Evolutionary conservation across 139 green algal genomes (phyloP), one percentile per base, ranked within the genome.

Genomic region (Chara braunii): DNA sequence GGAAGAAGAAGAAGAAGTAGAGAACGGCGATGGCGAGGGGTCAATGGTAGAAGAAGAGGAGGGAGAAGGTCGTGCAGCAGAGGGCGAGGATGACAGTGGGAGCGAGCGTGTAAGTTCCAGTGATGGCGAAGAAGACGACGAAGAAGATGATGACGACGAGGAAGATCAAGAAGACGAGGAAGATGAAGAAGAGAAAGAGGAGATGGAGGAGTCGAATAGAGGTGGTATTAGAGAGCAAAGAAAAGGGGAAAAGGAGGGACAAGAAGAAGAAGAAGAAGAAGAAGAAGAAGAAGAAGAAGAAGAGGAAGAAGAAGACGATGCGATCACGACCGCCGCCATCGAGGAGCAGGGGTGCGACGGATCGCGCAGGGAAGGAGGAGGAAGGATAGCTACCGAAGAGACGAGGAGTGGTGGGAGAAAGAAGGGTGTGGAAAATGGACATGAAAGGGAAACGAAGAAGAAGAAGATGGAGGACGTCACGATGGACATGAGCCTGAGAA

Each of bases 91-190:
- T n/a, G n/a, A n/a, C n/a, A n/a, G n/a, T n/a, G n/a, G n/a, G n/a
- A n/a, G n/a, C 45, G 45, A 37, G 28, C 28, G 34, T 29, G 6
- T 29, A 6, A 55, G 5, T 6, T 37, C 45, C 7, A n/a, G n/a
- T n/a, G n/a, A n/a, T n/a, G n/a, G n/a, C n/a, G n/a, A 60, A 65
- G 37, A 65, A 9, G 40, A 54, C 43, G 18, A 32, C 7, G 18
- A 71, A 14, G 62, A 50, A 30, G 62, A 71, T 60, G 52, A 51
- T 53, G 62, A 72, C 44, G 61, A 64, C 24, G 34, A 30, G 9
- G 62, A 72, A n/a, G 58, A 55, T 72, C 33, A 72, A 14, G 31
- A 34, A 48, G 60, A 63, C 31, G 36, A 70, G 18, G 26, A 45
- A 11, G 36, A 24, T 3, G 60, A 63, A 11, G 60, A 22, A 9